Percentiles rank a stretch among this genome's conserved stretches.
These are phyloP conservation scores for Ophiorrhiza pumila DNA, from an alignment of 257 asterid genomes.

Conservation along the genomic window DNA sequence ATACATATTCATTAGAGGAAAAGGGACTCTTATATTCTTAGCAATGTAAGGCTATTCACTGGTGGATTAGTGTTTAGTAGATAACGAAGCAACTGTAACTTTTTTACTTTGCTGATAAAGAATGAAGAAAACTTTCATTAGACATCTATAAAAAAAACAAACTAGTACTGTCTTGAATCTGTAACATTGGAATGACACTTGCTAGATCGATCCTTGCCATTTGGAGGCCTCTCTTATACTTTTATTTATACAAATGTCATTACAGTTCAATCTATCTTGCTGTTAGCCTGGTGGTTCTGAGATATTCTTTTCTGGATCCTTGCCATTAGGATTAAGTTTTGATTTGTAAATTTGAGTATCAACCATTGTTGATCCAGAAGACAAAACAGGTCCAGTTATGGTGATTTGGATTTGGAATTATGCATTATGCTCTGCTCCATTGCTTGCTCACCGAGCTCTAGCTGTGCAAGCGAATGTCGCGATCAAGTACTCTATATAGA, in stretches of 20 bases:
- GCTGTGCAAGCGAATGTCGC: slow-evolving; percentile 23
- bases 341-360: too few species aligned
- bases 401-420: neutral
- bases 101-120: too few species aligned
- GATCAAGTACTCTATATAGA: slow-evolving; percentile 5
- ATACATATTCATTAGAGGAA: neutral
- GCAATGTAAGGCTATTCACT: neutral
- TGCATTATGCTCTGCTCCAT: slow-evolving; percentile 40
- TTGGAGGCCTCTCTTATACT: neutral
- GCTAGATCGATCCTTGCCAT: slow-evolving; percentile 3
- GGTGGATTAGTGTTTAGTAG: neutral
- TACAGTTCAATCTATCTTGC: neutral
- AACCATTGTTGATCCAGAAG: neutral
- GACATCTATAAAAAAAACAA: neutral
- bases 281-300: neutral
- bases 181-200: neutral
- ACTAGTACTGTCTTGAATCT: neutral
- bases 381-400: neutral
- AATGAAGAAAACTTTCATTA: too few species aligned
- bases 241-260: neutral
- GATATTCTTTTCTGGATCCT: too few species aligned
- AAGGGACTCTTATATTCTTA: neutral
- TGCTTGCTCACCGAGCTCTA: slow-evolving; percentile 28
- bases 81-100: neutral
- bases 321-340: too few species aligned